Percentiles rank a stretch among this genome's conserved stretches.
Evolutionary conservation across 306 rosid genomes (phyloP).

Genomic region (Cicer pinnatifidum): DNA sequence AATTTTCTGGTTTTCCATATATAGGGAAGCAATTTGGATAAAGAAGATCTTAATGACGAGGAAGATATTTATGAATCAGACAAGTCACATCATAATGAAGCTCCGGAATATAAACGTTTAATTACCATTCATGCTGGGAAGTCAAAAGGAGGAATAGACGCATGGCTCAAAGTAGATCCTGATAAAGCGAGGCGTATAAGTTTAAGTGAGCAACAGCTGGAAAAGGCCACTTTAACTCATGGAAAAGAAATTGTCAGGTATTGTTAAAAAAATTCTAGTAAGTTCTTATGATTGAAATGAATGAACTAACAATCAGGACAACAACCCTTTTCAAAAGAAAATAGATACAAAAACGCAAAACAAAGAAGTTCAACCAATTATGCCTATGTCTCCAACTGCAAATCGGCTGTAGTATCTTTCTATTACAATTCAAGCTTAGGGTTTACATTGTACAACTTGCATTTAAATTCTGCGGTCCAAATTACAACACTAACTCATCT

Average conservation of each 20-base stretch:
- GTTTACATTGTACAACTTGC: too few relatives aligned
- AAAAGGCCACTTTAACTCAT: constrained; percentile 65
- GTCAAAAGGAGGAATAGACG: constrained; percentile 87
- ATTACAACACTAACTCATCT: neutral
- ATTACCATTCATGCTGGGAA: constrained; percentile 98
- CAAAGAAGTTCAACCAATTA: too few relatives aligned
- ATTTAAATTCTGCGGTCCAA: too few relatives aligned
- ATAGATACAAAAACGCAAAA: too few relatives aligned
- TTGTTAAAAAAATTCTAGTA: constrained; percentile 33
- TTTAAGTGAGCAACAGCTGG: constrained; percentile 95
- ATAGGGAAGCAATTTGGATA: constrained; percentile 55
- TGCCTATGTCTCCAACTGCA: too few relatives aligned
- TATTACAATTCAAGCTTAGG: too few relatives aligned
- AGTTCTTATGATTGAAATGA: constrained; percentile 17
- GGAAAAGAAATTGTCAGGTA: constrained; percentile 89
- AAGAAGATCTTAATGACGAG: constrained; percentile 54
- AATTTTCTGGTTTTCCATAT: constrained; percentile 39
- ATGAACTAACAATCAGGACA: neutral
- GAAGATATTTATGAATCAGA: constrained; percentile 58
- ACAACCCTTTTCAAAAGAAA: too few relatives aligned
- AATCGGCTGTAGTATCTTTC: too few relatives aligned
- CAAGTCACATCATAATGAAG: constrained; percentile 56
- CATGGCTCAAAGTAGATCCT: constrained; percentile 83
- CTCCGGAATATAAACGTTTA: constrained; percentile 76
- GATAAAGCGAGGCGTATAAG: constrained; percentile 86